phyloP scores from a whole-genome alignment of 2,329 filamentous ascomycete genomes.

The Pyrenophora teres region DNA sequence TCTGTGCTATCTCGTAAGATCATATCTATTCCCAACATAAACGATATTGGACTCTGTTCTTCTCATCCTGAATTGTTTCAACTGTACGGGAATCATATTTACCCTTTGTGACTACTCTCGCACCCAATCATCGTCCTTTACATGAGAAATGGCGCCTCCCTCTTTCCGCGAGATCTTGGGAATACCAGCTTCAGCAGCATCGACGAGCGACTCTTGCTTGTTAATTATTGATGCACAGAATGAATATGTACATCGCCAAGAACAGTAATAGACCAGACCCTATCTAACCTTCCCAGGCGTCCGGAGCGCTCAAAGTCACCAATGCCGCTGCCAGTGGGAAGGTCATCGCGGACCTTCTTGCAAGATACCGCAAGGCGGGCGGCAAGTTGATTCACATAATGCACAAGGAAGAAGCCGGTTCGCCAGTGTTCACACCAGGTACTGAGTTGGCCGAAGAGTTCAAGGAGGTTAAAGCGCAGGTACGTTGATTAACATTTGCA shows the following conservation, averaged over 20 bases:
- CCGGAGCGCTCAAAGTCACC: conserved; percentile 61
- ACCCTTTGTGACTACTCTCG: no score
- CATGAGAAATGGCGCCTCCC: conserved; percentile 11
- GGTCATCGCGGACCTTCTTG: conserved; percentile 61
- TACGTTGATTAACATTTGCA: neutral
- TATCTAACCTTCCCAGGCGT: conserved; percentile 54
- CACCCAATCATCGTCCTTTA: neutral
- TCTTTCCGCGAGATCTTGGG: conserved; percentile 61
- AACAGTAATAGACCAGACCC: conserved; percentile 53
- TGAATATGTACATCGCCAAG: conserved; percentile 49
- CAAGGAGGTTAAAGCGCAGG: conserved; percentile 59
- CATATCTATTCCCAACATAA: neutral
- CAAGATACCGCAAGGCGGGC: conserved; percentile 62
- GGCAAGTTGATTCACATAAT: conserved; percentile 66
- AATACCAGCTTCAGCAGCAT: conserved; percentile 60
- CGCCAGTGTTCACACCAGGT: conserved; percentile 68
- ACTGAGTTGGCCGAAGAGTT: conserved; percentile 66
- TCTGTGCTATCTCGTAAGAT: neutral
- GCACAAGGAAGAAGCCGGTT: conserved; percentile 63
- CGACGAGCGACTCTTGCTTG: conserved; percentile 56
- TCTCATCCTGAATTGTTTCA: neutral
- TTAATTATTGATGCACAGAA: conserved; percentile 14
- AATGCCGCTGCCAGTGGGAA: conserved; percentile 60
- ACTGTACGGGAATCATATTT: neutral
- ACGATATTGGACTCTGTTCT: neutral